phyloP scores from a whole-genome alignment of 108 stramenopile species.

The Cyclotella distinguenda region DNA sequence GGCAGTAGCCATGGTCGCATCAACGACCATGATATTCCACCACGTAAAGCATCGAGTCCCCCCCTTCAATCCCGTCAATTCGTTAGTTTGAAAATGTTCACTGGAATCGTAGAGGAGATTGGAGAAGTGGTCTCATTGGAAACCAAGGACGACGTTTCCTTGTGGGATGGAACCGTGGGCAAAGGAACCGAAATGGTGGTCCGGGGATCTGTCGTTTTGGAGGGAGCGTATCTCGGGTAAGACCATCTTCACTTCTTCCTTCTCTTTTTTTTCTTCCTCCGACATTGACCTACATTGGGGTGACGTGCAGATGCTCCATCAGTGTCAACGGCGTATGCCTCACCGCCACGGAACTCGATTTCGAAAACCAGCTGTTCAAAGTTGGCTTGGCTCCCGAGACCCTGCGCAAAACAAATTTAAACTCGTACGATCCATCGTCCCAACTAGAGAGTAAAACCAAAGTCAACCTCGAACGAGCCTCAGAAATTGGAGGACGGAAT shows the following conservation, averaged over 20 bases:
- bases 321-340: conserved; percentile 98
- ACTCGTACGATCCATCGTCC: conserved; percentile 19
- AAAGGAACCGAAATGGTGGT: conserved; percentile 81
- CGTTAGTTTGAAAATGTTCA: conserved; percentile 79
- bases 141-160: conserved; percentile 74
- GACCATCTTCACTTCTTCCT: not conserved
- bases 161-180: conserved; percentile 93
- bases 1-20: not conserved
- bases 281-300: conserved; percentile 17
- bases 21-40: not conserved
- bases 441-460: not conserved
- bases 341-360: conserved; percentile 84
- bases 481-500: conserved; percentile 91
- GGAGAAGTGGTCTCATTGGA: conserved; percentile 82
- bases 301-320: conserved; percentile 78
- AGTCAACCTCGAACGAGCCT: conserved; percentile 93
- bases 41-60: not conserved
- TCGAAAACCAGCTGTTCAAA: conserved; percentile 62
- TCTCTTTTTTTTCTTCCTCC: conserved; percentile 1
- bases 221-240: conserved; percentile 91
- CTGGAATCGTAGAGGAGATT: conserved; percentile 99
- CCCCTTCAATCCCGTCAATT: not conserved
- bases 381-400: conserved; percentile 95
- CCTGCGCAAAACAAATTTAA: conserved; percentile 82
- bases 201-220: conserved; percentile 73